Conservation (phyloP, 2,329 filamentous ascomycete species). For the Coniochaeta sp. region DNA sequence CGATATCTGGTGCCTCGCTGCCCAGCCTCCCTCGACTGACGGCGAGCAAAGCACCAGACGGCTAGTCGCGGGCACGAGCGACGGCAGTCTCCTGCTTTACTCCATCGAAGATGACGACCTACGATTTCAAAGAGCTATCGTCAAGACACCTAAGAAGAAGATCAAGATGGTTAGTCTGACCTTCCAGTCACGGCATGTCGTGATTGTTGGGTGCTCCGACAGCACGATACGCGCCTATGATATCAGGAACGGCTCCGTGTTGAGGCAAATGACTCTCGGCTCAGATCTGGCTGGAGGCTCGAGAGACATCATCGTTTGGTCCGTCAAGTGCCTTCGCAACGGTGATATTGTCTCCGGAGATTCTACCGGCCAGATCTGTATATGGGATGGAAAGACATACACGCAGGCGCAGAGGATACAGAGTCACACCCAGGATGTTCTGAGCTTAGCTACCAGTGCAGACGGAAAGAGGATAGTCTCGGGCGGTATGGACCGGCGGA, state of each 20-base stretch:
- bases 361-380: slow-evolving; percentile 84
- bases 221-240: slow-evolving; percentile 91
- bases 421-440: slow-evolving; percentile 80
- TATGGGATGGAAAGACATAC: slow-evolving; percentile 92
- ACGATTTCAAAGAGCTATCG: slow-evolving; percentile 68
- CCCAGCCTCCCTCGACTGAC: slow-evolving; percentile 57
- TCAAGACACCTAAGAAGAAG: slow-evolving; percentile 73
- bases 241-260: slow-evolving; percentile 65
- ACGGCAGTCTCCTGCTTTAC: slow-evolving; percentile 82
- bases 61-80: slow-evolving; percentile 80
- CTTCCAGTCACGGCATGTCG: slow-evolving; percentile 76
- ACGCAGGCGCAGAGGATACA: slow-evolving; percentile 80
- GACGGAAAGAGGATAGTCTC: slow-evolving; percentile 81
- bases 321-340: slow-evolving; percentile 78
- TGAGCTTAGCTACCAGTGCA: slow-evolving; percentile 75
- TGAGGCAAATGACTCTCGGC: slow-evolving; percentile 81
- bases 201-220: slow-evolving; percentile 92
- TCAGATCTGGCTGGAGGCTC: slow-evolving; percentile 68
- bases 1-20: slow-evolving; percentile 93
- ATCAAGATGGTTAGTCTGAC: slow-evolving; percentile 84
- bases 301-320: slow-evolving; percentile 87
- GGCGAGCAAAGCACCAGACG: slow-evolving; percentile 34
- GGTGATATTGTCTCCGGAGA: slow-evolving; percentile 93
- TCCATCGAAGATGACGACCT: slow-evolving; percentile 81
- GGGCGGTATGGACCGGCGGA: slow-evolving; percentile 84